Evolutionary conservation across 176 grass and related monocot species (phyloP).

Genomic region (Bonia amplexicaulis): DNA sequence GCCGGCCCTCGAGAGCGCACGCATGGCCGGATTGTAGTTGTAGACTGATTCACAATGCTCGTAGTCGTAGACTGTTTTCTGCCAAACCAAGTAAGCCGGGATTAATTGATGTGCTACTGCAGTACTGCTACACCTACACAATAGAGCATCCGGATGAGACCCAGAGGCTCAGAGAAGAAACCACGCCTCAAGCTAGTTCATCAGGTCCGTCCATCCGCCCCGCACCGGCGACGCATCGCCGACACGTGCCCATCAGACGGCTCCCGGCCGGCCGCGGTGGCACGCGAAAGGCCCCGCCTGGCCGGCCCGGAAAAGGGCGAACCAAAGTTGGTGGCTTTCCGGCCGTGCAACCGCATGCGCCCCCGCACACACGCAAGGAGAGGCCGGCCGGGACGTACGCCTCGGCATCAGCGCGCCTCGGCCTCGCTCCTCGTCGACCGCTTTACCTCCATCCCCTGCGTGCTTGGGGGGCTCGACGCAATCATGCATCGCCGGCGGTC

Average conservation of each 20-base stretch:
- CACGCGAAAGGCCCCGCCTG: constrained; percentile 7
- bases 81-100: too few relatives aligned
- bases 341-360: constrained; percentile 17
- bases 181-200: background rate
- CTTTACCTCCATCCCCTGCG: background rate
- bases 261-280: background rate
- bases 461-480: background rate
- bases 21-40: background rate
- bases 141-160: background rate
- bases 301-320: constrained; percentile 19
- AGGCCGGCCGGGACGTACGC: background rate
- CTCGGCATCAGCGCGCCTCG: background rate
- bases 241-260: background rate
- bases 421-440: background rate
- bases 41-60: background rate
- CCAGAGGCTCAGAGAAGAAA: background rate
- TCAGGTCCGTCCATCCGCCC: background rate
- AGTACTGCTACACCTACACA: background rate
- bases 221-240: background rate
- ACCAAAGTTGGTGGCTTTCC: constrained; percentile 7
- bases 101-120: too few relatives aligned
- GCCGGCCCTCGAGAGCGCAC: background rate
- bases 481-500: background rate
- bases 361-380: background rate
- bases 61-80: too few relatives aligned